Evolutionary conservation across 139 green algal genomes (phyloP), one percentile per base, ranked within the genome.

Genomic region (Volvox reticuliferus): DNA sequence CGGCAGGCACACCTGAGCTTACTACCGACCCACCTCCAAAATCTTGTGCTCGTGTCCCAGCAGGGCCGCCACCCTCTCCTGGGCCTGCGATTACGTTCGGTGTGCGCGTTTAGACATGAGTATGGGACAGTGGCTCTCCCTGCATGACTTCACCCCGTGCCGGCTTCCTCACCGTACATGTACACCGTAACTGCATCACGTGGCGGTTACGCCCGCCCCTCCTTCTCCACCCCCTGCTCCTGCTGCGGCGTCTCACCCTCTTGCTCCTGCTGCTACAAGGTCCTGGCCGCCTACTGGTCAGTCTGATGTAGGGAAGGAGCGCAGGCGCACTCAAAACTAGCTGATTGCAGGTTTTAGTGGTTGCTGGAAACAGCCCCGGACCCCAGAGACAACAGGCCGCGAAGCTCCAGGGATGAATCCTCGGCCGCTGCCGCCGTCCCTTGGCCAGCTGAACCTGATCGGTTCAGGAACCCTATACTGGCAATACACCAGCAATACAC

Each of bases 11-110:
- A 55, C 44, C 5, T 55, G n/a, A n/a, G n/a, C n/a, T n/a, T n/a
- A n/a, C n/a, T n/a, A 30, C 71, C 71, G 22, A n/a, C 75, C 32
- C 32, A 81, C 75, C 75, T 81, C 75, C 32, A 81, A 35, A 26
- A 81, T 81, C 75, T 81, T 81, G 33, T 81, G 75, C 22, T 81
- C 75, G 33, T 81, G 75, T 20, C 30, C 75, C 32, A 81, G 75
- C 75, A 81, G 33, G 28, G 75, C 75, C 32, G 75, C 26, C 28
- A 81, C 75, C 75, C 75, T 55, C 32, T 81, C 75, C 28, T 81
- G 75, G 30, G 75, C 75, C 75, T 81, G 75, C 33, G 14, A 35
- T 20, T 18, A 37, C n/a, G 20, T 55, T 9, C 44, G 9, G 5
- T 9, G 9, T 9, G 44, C 44, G 9, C 44, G 44, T 9, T 14